Evolutionary conservation across 2,329 filamentous ascomycete genomes (phyloP).

Genomic region (Nemania sp.): DNA sequence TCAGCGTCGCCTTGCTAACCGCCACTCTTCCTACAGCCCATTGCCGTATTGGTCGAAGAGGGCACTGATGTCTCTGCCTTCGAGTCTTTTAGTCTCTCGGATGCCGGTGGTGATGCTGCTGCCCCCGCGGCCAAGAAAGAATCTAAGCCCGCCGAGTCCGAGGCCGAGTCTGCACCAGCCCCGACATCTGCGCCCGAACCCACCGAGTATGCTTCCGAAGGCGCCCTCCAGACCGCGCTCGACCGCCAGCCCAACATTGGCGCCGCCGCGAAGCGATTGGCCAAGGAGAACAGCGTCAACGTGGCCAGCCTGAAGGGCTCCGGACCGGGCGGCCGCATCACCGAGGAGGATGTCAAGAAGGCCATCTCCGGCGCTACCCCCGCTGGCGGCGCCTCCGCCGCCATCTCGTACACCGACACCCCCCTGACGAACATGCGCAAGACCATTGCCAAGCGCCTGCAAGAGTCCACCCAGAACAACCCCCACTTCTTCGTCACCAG

Average conservation of each 20-base stretch:
- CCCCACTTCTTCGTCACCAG: conserved; percentile 98
- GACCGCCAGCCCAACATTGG: conserved; percentile 78
- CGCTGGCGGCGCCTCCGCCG: conserved; percentile 55
- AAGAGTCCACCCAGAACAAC: conserved; percentile 88
- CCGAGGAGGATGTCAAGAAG: conserved; percentile 92
- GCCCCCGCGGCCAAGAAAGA: conserved; percentile 68
- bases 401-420: conserved; percentile 77
- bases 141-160: conserved; percentile 63
- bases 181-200: conserved; percentile 58
- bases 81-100: conserved; percentile 82
- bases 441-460: conserved; percentile 89
- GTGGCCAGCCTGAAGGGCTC: conserved; percentile 82
- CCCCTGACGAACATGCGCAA: conserved; percentile 94
- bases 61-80: conserved; percentile 85
- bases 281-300: conserved; percentile 80
- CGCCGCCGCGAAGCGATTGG: conserved; percentile 77
- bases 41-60: conserved; percentile 92
- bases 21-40: conserved; percentile 73
- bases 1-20: conserved; percentile 24
- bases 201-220: conserved; percentile 73
- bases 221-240: conserved; percentile 79
- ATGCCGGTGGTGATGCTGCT: conserved; percentile 81
- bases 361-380: conserved; percentile 66
- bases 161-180: conserved; percentile 60
- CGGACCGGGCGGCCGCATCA: conserved; percentile 83